Evolutionary conservation across 805 yeast species (phyloP), one percentile per base, ranked within the genome.

Genomic region (Diddensiella caesifluorescens): DNA sequence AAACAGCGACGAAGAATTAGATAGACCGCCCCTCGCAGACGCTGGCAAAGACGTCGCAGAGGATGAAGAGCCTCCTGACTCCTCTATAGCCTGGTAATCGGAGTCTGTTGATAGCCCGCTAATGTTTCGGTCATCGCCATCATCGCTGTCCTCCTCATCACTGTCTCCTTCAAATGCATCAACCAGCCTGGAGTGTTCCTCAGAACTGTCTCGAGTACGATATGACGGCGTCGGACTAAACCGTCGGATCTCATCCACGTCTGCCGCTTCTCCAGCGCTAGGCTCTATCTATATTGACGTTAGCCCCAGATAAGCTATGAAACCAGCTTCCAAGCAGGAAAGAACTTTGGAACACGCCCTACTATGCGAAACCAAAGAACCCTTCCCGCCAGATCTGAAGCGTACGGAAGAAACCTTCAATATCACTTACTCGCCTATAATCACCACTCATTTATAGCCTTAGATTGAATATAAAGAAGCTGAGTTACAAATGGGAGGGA

Each of bases 131-230:
- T 32, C 18, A 4, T 41, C 47, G 9, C 25, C 25, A 7, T 20
- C 30, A n/a, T 32, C 46, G 31, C 26, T 32, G 26, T 27, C 39
- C 3, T 50, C 55, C 10, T 35, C 18, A 13, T 52, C 55, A 9
- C 39, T 33, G 42, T 47, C 49, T 25, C 33, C 35, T 26, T 41
- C 50, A 29, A 54, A 54, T 4, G 56, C 52, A 7, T 41, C 45
- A 12, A 52, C 36, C 18, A 54, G 46, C 19, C 50, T 49, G 33
- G 38, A 34, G 5, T 22, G 5, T 13, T 29, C 32, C 32, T 29
- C 32, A 7, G 32, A 7, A 13, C 32, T 29, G 15, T 29, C 32
- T 13, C 32, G 9, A 13, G 32, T 29, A 9, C 15, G 32, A 29
- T 29, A 29, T 6, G 38, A 19, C 6, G 38, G 16, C 27, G 10